Evolutionary conservation across 768 basidiomycete species (phyloP), one percentile per base, ranked within the genome.

Genomic region (Hebeloma cylindrosporum): DNA sequence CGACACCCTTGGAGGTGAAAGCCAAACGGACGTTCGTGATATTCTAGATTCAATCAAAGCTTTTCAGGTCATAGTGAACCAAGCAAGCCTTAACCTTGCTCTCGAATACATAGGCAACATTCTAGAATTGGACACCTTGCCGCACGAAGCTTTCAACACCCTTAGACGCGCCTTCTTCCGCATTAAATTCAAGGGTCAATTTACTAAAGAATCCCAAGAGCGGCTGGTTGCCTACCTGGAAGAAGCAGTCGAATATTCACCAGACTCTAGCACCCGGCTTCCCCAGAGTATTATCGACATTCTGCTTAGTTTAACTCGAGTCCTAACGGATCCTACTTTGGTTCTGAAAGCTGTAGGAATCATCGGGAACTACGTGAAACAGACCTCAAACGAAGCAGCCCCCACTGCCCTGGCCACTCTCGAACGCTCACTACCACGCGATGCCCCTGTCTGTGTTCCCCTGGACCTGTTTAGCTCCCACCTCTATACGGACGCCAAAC

Each of bases 111-210:
- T 65, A 16, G 50, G 53, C 2, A 48, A 47, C 10, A 49, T 65
- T 17, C 47, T 65, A 4, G 33, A 37, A n/a, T 49, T 48, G 14
- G 48, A 54, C 2, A 22, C 53, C 2, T 46, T 66, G 13, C 69
- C 67, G 6, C 58, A 69, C 40, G 70, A 72, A 48, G 63, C 65
- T 11, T 65, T 67, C 50, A 68, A 64, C 44, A 72, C 67, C 9
- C 52, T 68, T 14, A 63, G 69, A 9, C 62, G 67, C n/a, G 57
- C 66, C 4, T 66, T 67, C 34, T 58, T 70, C 42, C 60, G 60
- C 28, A 56, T 66, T 13, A 50, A 65, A 27, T 58, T 59, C 34
- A 45, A 48, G 21, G 30, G 43, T 25, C 31, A 7, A 5, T 52
- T 69, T 34, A 51, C 51, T 11, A 26, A 47, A 7, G 41, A 50